Base-by-base conservation (phyloP, 169 alveolate genomes). In the Pseudocohnilembus persalinus region DNA sequence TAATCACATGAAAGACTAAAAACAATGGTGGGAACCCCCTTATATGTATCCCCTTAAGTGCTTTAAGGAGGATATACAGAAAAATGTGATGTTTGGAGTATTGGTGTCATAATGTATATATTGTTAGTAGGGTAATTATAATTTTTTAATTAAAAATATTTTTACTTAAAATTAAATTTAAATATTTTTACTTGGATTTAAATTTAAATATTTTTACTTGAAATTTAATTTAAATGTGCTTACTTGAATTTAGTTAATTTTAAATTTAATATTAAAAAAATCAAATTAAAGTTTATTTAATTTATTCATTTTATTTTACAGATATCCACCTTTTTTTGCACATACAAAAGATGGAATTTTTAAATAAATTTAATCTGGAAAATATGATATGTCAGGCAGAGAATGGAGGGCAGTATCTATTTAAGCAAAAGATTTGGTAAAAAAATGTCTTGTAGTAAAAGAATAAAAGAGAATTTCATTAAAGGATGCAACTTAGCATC, bases 371-470 rank as follows among this genome's bases (percentile, higher is more conserved):
- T 27, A 64, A 63, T 0, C 34, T 1, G 84, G 74, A 79, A 72
- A 15, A 35, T 79, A 35, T 72, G n/a, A 64, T 25, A 49, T 79
- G 84, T 49, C 4, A 63, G 84, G 84, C n/a, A 64, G 31, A 32
- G 84, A 79, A 79, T 79, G 84, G 91, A 76, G 65, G 31, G 29
- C 83, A 25, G 88, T 93, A 29, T 76, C 91, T 15, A 76, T 77
- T 20, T 92, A 94, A 29, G 94, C 94, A 6, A 91, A 88, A 73
- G 95, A 93, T 73, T 88, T 93, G 75, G 90, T 93, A 30, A 35
- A 77, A 31, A 88, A 89, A 49, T 85, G 91, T 78, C 77, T 93
- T 33, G 89, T 77, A 33, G 81, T 74, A 77, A 34, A 88, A 65
- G 68, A 78, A n/a, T 16, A 73, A 20, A 49, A 83, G 76, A 88